Percentiles rank a stretch among this genome's conserved stretches.
Conservation (phyloP, 2,329 filamentous ascomycete genomes). For the Penicillium fuscoglaucum region DNA sequence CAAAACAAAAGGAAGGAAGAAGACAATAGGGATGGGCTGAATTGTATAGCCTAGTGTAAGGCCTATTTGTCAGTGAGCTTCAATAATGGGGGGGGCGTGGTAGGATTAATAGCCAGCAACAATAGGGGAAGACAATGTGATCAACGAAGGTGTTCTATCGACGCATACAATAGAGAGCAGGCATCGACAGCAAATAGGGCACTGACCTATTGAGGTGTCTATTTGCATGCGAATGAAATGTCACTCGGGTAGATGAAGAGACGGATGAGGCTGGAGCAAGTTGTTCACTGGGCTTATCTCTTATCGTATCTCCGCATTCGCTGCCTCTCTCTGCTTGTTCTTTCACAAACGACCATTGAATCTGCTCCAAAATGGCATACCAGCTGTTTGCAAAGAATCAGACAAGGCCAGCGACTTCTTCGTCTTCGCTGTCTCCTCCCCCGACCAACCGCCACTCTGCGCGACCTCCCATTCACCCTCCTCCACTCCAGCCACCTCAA, state of each 20-base stretch:
- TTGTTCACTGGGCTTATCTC: slow-evolving; percentile 28
- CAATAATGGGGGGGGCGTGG: slow-evolving; percentile 3
- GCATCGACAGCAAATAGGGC: background rate
- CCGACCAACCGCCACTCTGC: slow-evolving; percentile 16
- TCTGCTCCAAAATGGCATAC: slow-evolving; percentile 34
- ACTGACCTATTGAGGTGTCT: slow-evolving; percentile 21
- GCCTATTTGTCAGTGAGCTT: slow-evolving; percentile 15
- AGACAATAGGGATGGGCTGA: background rate
- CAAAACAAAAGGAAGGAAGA: background rate
- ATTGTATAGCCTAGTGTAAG: slow-evolving; percentile 4
- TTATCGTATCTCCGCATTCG: slow-evolving; percentile 41
- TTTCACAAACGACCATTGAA: slow-evolving; percentile 7
- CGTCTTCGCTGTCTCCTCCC: slow-evolving; percentile 23
- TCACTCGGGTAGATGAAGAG: slow-evolving; percentile 17
- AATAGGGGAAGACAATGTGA: slow-evolving; percentile 12
- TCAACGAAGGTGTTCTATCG: background rate
- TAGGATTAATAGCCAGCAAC: slow-evolving; percentile 9
- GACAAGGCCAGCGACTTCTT: slow-evolving; percentile 22
- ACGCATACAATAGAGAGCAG: background rate
- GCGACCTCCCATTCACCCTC: slow-evolving; percentile 34
- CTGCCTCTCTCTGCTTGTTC: slow-evolving; percentile 2
- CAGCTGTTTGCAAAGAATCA: slow-evolving; percentile 41
- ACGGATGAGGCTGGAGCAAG: slow-evolving; percentile 26
- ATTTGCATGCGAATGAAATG: slow-evolving; percentile 10
- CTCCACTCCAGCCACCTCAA: slow-evolving; percentile 30